Evolutionary conservation across 2,329 filamentous ascomycete genomes (phyloP).

Genomic region (Leptographium radiaticola): DNA sequence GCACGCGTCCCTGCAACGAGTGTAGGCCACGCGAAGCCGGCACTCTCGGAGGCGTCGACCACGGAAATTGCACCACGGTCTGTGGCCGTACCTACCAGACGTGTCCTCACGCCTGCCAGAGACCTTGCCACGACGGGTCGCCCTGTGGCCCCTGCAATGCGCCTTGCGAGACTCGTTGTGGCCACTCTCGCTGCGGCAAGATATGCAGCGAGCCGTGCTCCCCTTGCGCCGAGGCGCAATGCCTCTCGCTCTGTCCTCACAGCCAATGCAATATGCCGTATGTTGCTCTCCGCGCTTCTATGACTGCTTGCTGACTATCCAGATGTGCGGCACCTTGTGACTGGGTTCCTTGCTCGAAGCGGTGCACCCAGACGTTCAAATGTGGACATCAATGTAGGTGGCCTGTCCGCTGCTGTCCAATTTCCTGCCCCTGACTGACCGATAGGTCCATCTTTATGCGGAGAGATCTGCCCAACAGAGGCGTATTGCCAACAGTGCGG

Average conservation of each 20-base stretch:
- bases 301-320: neutral
- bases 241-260: constrained; percentile 43
- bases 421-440: neutral
- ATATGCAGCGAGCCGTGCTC: constrained; percentile 46
- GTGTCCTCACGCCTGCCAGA: constrained; percentile 42
- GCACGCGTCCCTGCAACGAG: constrained; percentile 30
- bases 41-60: constrained; percentile 19
- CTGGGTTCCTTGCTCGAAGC: constrained; percentile 48
- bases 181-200: constrained; percentile 29
- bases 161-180: constrained; percentile 41
- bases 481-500: constrained; percentile 46
- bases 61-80: constrained; percentile 31
- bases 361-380: constrained; percentile 37
- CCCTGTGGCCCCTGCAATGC: constrained; percentile 32
- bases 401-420: neutral
- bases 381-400: constrained; percentile 45
- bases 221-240: constrained; percentile 43
- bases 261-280: constrained; percentile 13
- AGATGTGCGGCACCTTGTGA: constrained; percentile 54
- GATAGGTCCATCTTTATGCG: constrained; percentile 43
- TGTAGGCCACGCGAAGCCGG: constrained; percentile 30
- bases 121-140: constrained; percentile 35
- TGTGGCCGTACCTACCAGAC: constrained; percentile 39
- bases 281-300: neutral
- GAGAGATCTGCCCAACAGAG: constrained; percentile 42